A percentile compares a stretch with the other conserved stretches of the same genome.
phyloP scores from a whole-genome alignment of 202 grass and related monocot species.

The Carex arenaria region DNA sequence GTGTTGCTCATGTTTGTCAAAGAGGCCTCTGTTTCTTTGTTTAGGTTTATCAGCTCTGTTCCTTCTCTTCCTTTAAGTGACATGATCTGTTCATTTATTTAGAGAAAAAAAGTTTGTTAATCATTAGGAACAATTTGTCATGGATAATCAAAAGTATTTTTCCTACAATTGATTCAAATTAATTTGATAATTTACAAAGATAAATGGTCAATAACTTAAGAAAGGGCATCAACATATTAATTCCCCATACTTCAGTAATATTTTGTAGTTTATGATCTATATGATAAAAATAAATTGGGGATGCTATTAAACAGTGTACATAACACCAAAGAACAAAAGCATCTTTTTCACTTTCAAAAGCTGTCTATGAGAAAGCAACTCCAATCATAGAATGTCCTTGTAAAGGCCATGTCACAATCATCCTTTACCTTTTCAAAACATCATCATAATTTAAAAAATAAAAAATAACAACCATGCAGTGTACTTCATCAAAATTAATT shows the following conservation, averaged over 20 bases:
- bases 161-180: background rate
- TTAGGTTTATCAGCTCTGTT: slow-evolving; percentile 40
- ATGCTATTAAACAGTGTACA: slow-evolving; percentile 15
- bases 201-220: background rate
- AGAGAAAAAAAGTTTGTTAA: background rate
- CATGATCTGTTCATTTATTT: slow-evolving; percentile 40
- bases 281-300: background rate
- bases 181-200: background rate
- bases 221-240: background rate
- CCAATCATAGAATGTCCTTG: slow-evolving; percentile 34
- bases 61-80: slow-evolving; percentile 50
- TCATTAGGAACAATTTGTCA: background rate
- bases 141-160: background rate
- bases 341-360: slow-evolving; percentile 25
- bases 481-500: background rate
- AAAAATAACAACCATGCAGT: slow-evolving; percentile 2
- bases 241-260: background rate
- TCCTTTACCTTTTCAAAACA: slow-evolving; percentile 8
- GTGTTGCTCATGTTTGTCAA: slow-evolving; percentile 46
- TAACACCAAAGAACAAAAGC: slow-evolving; percentile 27
- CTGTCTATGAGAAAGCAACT: slow-evolving; percentile 30
- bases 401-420: slow-evolving; percentile 23
- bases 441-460: background rate
- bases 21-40: slow-evolving; percentile 28
- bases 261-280: no score